Base-by-base conservation (phyloP, 2,329 filamentous ascomycete genomes). In the Fusarium sp. region DNA sequence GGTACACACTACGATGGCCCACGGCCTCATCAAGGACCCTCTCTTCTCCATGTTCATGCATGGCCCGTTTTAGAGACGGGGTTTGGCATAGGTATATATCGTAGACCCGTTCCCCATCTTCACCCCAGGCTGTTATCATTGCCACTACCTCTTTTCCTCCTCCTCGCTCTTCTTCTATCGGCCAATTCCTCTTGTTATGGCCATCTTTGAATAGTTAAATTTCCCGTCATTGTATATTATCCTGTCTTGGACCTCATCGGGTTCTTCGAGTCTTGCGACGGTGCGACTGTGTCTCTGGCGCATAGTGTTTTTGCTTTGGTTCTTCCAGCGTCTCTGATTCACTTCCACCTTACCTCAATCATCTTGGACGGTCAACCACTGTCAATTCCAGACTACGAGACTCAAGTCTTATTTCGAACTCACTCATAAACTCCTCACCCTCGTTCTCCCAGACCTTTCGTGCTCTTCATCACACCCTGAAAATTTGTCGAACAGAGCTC, bases 1-100 rank as follows among this genome's bases (percentile, higher is more conserved):
- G 67, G 67, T 71, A 71, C 67, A 65, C 68, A 58, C 59, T 69
- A 56, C 53, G 60, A 70, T 72, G 70, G 57, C 64, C 63, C 66
- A 62, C 57, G 57, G 62, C 63, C 63, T 71, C 66, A 70, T 72
- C 64, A 72, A 65, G 69, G 78, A 78, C 77, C 76, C 77, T 78
- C 75, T 72, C 66, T 74, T 77, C 77, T 78, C 78, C 77, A 79
- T 79, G 76, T 74, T 74, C 77, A 78, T 80, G 78, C 78, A 79
- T 77, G 75, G 75, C 69, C 74, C 69, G 63, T 72, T 69, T 73
- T 67, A 65, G 58, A 58, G 69, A 74, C 62, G 66, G 64, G 66
- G 61, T 71, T 70, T 69, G 67, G 64, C 63, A 66, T 70, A 69
- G 69, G 72, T 84, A 84, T 84, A 85, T 85, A 85, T 84, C 81